A percentile compares a stretch with the other conserved stretches of the same genome.
These are phyloP conservation scores for Cutaneotrichosporon mucoides DNA, from an alignment of 1,284 basidiomycete genomes.

Conservation along the genomic window DNA sequence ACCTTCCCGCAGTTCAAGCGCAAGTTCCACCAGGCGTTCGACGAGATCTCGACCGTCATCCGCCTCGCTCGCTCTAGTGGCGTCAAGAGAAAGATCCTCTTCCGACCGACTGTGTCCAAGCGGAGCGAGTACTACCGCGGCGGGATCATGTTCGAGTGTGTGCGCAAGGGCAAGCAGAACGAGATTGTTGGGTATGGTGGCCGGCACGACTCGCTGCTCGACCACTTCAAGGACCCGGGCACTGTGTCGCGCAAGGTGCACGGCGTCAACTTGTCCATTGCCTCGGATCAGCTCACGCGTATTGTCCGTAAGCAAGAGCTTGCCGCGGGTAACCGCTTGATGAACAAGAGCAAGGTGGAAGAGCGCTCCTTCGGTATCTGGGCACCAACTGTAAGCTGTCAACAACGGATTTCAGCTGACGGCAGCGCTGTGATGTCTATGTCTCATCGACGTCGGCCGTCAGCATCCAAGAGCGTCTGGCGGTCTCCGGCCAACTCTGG, in stretches of 20 bases:
- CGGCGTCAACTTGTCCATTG: slow-evolving; percentile 55
- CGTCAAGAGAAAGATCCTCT: slow-evolving; percentile 50
- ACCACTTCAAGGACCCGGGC: slow-evolving; percentile 51
- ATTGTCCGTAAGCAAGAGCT: slow-evolving; percentile 50
- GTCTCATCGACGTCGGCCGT: slow-evolving; percentile 52
- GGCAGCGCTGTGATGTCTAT: slow-evolving; percentile 56
- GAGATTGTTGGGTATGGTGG: slow-evolving; percentile 54
- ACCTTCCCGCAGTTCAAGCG: slow-evolving; percentile 26
- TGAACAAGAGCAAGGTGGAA: slow-evolving; percentile 48
- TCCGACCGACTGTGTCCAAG: slow-evolving; percentile 49
- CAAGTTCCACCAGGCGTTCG: slow-evolving; percentile 44
- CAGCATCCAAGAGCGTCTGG: slow-evolving; percentile 51
- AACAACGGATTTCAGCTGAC: slow-evolving; percentile 18
- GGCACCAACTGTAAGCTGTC: slow-evolving; percentile 33
- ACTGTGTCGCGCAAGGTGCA: slow-evolving; percentile 40
- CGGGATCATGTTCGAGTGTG: slow-evolving; percentile 55
- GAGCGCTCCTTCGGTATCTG: slow-evolving; percentile 52
- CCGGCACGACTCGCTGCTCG: slow-evolving; percentile 47
- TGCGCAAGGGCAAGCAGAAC: slow-evolving; percentile 49
- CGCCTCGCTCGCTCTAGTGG: slow-evolving; percentile 50
- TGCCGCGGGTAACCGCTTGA: slow-evolving; percentile 46
- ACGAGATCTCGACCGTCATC: slow-evolving; percentile 49
- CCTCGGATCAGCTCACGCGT: slow-evolving; percentile 53
- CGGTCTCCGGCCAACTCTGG: slow-evolving; percentile 56
- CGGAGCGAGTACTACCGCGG: slow-evolving; percentile 51